Conservation (phyloP, 1,284 basidiomycete genomes). For the Ceratobasidium theobromae region DNA sequence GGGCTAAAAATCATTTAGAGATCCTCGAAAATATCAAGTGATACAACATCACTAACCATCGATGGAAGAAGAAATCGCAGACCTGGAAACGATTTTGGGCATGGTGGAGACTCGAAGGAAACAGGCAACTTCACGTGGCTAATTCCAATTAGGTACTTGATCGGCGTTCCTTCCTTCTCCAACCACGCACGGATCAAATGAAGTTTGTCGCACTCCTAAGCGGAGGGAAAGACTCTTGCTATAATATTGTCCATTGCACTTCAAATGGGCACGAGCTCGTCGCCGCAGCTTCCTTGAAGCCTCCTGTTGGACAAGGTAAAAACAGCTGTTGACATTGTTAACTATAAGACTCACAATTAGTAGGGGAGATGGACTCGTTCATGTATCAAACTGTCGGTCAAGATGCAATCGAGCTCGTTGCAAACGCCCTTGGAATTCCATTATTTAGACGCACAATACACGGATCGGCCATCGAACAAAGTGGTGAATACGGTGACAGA, state of each 20-base stretch:
- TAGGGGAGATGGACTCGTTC: conserved; percentile 98
- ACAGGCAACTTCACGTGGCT: conserved; percentile 1
- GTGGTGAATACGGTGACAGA: conserved; percentile 80
- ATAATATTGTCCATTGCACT: conserved; percentile 88
- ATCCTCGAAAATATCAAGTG: not conserved
- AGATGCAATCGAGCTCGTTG: conserved; percentile 87
- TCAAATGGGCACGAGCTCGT: conserved; percentile 86
- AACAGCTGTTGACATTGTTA: not conserved
- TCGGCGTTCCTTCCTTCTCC: not conserved
- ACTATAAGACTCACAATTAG: conserved; percentile 4
- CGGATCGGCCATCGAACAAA: conserved; percentile 80
- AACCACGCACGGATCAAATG: conserved; percentile 51
- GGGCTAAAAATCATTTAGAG: conserved; percentile 50
- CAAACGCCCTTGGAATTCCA: conserved; percentile 82
- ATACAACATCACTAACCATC: conserved; percentile 56
- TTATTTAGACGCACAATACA: conserved; percentile 80
- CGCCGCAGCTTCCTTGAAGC: conserved; percentile 86
- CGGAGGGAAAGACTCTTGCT: conserved; percentile 98
- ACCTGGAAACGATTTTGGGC: conserved; percentile 69
- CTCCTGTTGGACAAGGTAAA: conserved; percentile 80
- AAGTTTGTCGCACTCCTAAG: conserved; percentile 95
- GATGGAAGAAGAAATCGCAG: conserved; percentile 75
- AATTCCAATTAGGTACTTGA: conserved; percentile 7
- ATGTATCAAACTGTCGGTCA: conserved; percentile 99
- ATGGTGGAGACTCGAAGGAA: conserved; percentile 6